Evolutionary conservation across 108 stramenopile species (phyloP).

Genomic region (Cyclostephanos tholiformis): DNA sequence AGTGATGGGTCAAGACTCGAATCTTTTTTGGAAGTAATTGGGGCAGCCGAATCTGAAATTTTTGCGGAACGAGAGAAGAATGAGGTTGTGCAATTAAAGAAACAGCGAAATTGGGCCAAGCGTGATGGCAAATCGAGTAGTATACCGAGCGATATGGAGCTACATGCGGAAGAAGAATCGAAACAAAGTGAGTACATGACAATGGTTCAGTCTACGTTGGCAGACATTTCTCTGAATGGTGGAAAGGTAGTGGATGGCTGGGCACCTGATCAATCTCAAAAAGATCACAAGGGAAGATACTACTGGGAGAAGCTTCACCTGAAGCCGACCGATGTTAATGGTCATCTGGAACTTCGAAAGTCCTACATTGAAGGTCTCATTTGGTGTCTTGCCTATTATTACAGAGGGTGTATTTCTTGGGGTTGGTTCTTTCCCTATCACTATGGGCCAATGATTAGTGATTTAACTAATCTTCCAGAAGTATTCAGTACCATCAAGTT

Average conservation of each 20-base stretch:
- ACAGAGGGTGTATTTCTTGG: slow-evolving; percentile 97
- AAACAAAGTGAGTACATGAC: slow-evolving; percentile 77
- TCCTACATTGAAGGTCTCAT: slow-evolving; percentile 96
- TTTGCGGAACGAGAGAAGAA: slow-evolving; percentile 79
- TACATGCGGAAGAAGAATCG: slow-evolving; percentile 70
- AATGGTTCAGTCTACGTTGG: slow-evolving; percentile 72
- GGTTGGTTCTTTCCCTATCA: slow-evolving; percentile 99
- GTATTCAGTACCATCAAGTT: slow-evolving; percentile 84
- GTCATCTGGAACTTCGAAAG: slow-evolving; percentile 71
- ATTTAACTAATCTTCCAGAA: slow-evolving; percentile 84
- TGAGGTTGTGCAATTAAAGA: slow-evolving; percentile 76
- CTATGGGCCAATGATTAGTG: slow-evolving; percentile 95
- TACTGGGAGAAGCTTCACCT: slow-evolving; percentile 94
- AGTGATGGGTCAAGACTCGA: slow-evolving; percentile 76
- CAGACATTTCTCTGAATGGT: slow-evolving; percentile 45
- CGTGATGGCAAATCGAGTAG: slow-evolving; percentile 65
- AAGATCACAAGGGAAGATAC: slow-evolving; percentile 95
- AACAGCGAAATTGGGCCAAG: slow-evolving; percentile 84
- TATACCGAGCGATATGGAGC: slow-evolving; percentile 81
- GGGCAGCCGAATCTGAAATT: slow-evolving; percentile 85
- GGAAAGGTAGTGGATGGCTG: slow-evolving; percentile 69
- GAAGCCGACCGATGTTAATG: slow-evolving; percentile 72
- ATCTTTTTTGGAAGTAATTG: slow-evolving; percentile 82
- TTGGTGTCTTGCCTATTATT: slow-evolving; percentile 99
- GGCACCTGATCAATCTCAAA: slow-evolving; percentile 59